Percentiles rank a stretch among this genome's conserved stretches.
Evolutionary conservation across 23 red algal genomes (phyloP).

Genomic region (Rhodosorus marinus): DNA sequence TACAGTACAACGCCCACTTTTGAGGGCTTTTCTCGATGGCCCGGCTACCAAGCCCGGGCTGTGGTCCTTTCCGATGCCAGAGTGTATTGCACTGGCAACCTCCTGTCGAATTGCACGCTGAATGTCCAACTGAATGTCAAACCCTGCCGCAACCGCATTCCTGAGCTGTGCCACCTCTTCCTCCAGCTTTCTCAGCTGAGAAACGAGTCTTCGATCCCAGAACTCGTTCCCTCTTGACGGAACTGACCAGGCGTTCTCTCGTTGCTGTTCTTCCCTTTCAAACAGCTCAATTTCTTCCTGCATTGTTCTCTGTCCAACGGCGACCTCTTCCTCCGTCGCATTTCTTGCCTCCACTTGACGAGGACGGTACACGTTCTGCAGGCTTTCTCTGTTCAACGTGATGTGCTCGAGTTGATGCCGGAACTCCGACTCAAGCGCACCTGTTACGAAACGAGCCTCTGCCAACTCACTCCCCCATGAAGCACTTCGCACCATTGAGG

Average conservation of each 20-base stretch:
- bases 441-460: slow-evolving; percentile 25
- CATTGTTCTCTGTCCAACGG: too few relatives aligned
- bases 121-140: slow-evolving; percentile 79
- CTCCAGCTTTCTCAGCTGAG: slow-evolving; percentile 3
- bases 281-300: not conserved
- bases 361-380: slow-evolving; percentile 1
- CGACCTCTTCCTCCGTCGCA: not conserved
- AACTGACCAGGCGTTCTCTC: not conserved
- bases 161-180: slow-evolving; percentile 39
- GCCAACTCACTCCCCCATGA: slow-evolving; percentile 22
- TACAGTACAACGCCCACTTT: slow-evolving; percentile 34
- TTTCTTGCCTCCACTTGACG: not conserved
- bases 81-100: slow-evolving; percentile 26
- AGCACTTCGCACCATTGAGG: slow-evolving; percentile 7
- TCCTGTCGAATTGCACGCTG: slow-evolving; percentile 71
- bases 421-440: slow-evolving; percentile 29
- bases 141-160: slow-evolving; percentile 43
- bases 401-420: slow-evolving; percentile 57
- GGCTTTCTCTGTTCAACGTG: too few relatives aligned
- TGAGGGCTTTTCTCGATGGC: not conserved
- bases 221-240: too few relatives aligned
- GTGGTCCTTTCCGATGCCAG: not conserved
- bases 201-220: too few relatives aligned
- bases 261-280: not conserved
- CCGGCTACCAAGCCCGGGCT: not conserved